Conservation (phyloP, 768 basidiomycete genomes). For the Trametes gibbosa region DNA sequence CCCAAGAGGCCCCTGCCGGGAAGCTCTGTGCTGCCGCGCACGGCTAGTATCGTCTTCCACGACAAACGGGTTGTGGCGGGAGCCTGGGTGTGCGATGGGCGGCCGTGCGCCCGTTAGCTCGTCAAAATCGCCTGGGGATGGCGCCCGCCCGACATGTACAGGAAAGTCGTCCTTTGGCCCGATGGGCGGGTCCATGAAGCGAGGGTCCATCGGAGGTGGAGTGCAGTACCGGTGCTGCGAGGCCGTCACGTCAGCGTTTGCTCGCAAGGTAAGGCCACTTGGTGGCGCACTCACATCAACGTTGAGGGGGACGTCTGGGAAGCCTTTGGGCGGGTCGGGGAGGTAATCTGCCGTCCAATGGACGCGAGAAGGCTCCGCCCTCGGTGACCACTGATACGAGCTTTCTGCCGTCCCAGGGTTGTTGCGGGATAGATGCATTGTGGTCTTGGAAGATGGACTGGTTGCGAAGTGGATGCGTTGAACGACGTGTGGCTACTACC, state of each 20-base stretch:
- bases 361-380: background rate
- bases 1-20: background rate
- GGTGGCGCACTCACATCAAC: background rate
- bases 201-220: slow-evolving; percentile 11
- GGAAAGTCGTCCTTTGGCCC: slow-evolving; percentile 7
- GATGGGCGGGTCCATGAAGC: background rate
- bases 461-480: background rate
- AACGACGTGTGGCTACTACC: background rate
- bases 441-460: background rate
- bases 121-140: background rate
- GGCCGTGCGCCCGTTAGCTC: background rate
- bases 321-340: background rate
- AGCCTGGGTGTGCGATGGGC: background rate
- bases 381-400: background rate
- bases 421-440: background rate
- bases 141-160: background rate
- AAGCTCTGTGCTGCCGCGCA: background rate
- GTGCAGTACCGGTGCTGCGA: slow-evolving; percentile 15
- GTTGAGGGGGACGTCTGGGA: slow-evolving; percentile 13
- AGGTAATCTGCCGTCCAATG: background rate
- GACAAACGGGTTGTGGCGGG: slow-evolving; percentile 1
- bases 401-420: background rate
- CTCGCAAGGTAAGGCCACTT: too few relatives aligned
- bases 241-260: background rate
- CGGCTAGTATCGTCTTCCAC: slow-evolving; percentile 3